phyloP scores from a whole-genome alignment of 257 asterid genomes.

The Rhazya stricta region DNA sequence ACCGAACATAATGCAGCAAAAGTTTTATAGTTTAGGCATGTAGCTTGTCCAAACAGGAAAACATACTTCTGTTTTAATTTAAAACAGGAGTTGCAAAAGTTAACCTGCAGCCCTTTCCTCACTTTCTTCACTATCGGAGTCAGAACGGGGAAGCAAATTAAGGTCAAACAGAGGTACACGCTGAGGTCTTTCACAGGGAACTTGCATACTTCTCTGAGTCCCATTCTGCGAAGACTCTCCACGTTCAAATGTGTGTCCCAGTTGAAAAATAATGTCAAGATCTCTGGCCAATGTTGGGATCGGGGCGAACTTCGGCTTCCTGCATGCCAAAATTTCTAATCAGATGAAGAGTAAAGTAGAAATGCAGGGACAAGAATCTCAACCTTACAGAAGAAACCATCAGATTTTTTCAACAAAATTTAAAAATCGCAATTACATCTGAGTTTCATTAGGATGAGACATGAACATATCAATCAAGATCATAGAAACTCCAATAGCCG shows the following conservation, averaged over 20 bases:
- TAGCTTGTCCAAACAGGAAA: neutral
- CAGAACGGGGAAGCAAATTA: slow-evolving; percentile 22
- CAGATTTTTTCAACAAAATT: neutral
- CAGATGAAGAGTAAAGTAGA: neutral
- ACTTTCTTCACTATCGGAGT: slow-evolving; percentile 25
- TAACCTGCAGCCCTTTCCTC: slow-evolving; percentile 21
- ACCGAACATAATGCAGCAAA: neutral
- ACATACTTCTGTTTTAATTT: neutral
- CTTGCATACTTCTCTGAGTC: neutral
- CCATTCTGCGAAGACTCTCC: neutral
- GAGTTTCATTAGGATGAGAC: neutral
- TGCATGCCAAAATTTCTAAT: neutral
- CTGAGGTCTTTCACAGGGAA: neutral
- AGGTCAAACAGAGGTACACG: slow-evolving; percentile 23
- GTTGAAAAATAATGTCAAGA: slow-evolving; percentile 16
- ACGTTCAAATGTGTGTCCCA: neutral
- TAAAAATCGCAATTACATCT: neutral
- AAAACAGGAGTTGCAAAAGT: slow-evolving; percentile 14
- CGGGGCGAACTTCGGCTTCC: slow-evolving; percentile 24
- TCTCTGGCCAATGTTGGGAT: slow-evolving; percentile 26
- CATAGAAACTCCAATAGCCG: neutral
- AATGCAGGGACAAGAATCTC: neutral
- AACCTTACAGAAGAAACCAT: neutral
- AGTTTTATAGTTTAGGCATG: neutral
- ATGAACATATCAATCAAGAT: neutral